Conservation (phyloP, 1,284 basidiomycete genomes). For the Vanrija sp. region DNA sequence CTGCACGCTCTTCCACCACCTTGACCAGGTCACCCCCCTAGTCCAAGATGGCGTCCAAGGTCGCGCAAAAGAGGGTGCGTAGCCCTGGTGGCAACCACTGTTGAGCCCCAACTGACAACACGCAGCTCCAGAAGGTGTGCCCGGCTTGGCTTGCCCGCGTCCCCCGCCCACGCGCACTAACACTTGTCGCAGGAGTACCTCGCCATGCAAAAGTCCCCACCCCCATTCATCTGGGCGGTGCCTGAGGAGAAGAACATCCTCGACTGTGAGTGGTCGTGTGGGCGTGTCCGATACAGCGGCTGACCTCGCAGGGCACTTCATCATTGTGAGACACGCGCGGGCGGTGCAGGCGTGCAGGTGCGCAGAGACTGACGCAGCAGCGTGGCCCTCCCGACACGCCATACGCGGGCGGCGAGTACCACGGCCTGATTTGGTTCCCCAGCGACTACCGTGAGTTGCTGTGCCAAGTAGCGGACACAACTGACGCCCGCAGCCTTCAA, state of each 20-base stretch:
- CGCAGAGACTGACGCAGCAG: slow-evolving; percentile 48
- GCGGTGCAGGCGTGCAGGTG: neutral
- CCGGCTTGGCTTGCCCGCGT: neutral
- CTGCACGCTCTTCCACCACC: too few relatives aligned
- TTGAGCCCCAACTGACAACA: neutral
- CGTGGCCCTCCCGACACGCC: slow-evolving; percentile 90
- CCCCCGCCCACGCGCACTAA: neutral
- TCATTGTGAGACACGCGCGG: slow-evolving; percentile 62
- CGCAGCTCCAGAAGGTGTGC: slow-evolving; percentile 43
- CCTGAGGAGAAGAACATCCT: slow-evolving; percentile 96
- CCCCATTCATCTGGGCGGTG: slow-evolving; percentile 87
- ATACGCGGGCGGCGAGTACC: slow-evolving; percentile 88
- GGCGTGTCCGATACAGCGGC: slow-evolving; percentile 68
- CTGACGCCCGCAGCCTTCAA: slow-evolving; percentile 62
- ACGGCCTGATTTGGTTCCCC: slow-evolving; percentile 70
- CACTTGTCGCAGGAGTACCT: slow-evolving; percentile 84
- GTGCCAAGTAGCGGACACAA: neutral
- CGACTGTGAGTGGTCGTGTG: slow-evolving; percentile 39
- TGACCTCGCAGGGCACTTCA: slow-evolving; percentile 69
- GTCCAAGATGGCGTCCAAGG: slow-evolving; percentile 47
- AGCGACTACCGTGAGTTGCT: slow-evolving; percentile 68
- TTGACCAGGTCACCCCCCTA: neutral
- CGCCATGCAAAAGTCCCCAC: slow-evolving; percentile 86
- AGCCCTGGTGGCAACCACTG: neutral
- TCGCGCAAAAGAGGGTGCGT: slow-evolving; percentile 49